These are phyloP conservation scores for Suillus fuscotomentosus DNA, from an alignment of 768 basidiomycete genomes.

Conservation along the genomic window DNA sequence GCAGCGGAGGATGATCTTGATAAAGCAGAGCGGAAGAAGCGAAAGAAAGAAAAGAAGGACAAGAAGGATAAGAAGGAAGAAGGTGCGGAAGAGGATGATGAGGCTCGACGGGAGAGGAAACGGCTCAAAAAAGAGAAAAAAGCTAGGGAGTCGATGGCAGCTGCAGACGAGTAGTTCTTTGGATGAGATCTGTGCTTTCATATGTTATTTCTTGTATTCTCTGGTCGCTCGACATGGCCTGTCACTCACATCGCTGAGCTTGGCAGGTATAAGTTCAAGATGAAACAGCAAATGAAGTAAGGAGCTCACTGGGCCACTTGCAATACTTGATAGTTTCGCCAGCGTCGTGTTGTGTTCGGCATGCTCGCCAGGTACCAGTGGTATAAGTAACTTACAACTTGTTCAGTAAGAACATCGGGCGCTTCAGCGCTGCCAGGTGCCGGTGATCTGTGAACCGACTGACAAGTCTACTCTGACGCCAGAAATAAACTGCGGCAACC, in stretches of 20 bases:
- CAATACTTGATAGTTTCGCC: not conserved
- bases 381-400: too few relatives aligned
- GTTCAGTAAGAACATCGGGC: not conserved
- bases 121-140: constrained; percentile 71
- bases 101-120: constrained; percentile 60
- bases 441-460: too few relatives aligned
- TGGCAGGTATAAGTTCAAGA: not conserved
- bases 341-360: not conserved
- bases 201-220: constrained; percentile 5
- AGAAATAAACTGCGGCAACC: not conserved
- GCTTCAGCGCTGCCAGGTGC: too few relatives aligned
- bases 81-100: constrained; percentile 49
- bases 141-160: constrained; percentile 41
- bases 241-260: not conserved
- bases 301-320: not conserved
- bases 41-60: constrained; percentile 62
- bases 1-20: constrained; percentile 45
- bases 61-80: constrained; percentile 43
- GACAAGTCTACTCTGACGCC: not conserved
- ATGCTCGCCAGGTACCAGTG: not conserved
- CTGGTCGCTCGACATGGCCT: not conserved
- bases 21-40: constrained; percentile 55
- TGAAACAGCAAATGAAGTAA: not conserved
- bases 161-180: constrained; percentile 21
- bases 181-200: not conserved